Base-by-base conservation (phyloP, 257 asterid genomes). In the Knoxia roxburghii region DNA sequence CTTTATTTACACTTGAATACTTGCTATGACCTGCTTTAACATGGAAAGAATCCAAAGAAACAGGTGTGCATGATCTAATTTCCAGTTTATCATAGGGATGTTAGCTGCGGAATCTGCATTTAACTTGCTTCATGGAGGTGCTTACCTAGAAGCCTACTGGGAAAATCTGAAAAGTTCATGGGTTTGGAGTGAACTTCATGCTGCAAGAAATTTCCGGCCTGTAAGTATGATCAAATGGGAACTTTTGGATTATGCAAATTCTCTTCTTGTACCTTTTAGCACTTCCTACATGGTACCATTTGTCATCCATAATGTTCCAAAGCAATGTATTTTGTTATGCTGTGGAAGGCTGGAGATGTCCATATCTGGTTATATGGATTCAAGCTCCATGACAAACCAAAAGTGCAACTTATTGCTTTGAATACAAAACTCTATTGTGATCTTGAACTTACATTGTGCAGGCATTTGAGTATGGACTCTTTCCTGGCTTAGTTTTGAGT, bases 391-490 rank as follows among this genome's bases (percentile, higher is more conserved):
- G 68, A 43, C 45, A 8, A 63, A 45, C 20, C 7, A 24, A 45
- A 15, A 26, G 0, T 11, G 54, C 21, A 43, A 30, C 56, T 27
- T 29, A 11, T 17, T 18, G 21, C 11, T 14, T n/a, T 43, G 13
- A 1, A 39, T 62, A n/a, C 50, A 5, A n/a, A n/a, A 39, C 71
- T 71, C 54, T 60, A 35, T n/a, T 72, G 27, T 58, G 62, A 57
- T 73, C 49, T 23, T 68, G 64, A 52, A 50, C 68, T 72, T 32
- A 59, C 61, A 30, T 76, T 49, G 72, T 81, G 74, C 90, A 94
- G 99, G 97, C 95, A 78, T 94, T 94, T 72, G 89, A 94, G 52
- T 85, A 85, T 74, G 99, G 99, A 29, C 95, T 94, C 37, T 79
- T 80, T 61, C 92, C 99, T 73, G 99, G 99, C 62, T 69, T 94